Evolutionary conservation across 2,329 filamentous ascomycete genomes (phyloP), one percentile per base, ranked within the genome.

Genomic region (Scleromitrula shiraiana): DNA sequence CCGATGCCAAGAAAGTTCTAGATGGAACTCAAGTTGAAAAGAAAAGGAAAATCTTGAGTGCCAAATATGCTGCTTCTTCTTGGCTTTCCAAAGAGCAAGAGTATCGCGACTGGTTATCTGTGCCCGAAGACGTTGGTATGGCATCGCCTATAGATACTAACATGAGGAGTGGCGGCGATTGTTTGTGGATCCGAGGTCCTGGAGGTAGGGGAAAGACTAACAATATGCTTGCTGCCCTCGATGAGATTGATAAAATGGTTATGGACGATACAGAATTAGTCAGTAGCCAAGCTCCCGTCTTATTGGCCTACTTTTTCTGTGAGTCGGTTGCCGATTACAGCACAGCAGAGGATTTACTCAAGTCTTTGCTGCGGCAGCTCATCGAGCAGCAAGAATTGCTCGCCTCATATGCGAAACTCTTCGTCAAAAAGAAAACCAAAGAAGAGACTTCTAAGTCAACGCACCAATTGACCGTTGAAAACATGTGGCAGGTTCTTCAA

Each of bases 261-360:
- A 33, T 12, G 14, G 30, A 33, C n/a, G 30, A 14, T 33, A 33
- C 3, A 20, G 45, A 48, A 20, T 4, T 22, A 33, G n/a, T 19
- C 4, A 35, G 19, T n/a, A 37, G 37, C n/a, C n/a, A n/a, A 12
- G 26, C 23, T 20, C 20, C 36, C 15, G 36, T 26, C 27, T 3
- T 48, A 29, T 29, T 48, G 7, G 45, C 37, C 10, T 48, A 48
- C 17, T 48, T 48, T 23, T 41, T 48, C 19, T 48, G 37, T 33
- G 45, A 48, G 20, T 15, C 45, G n/a, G 23, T 20, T 4, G 14
- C 45, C 23, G 45, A 48, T 23, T 48, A 26, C 35, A 23, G n/a
- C 33, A 48, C n/a, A n/a, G 39, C 39, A 6, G 39, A 41, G 39
- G 26, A 41, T 26, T 29, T 23, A 7, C 39, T 41, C 7, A 41